Evolutionary conservation across 2,329 filamentous ascomycete species (phyloP).

Genomic region (Fusarium duplospermum): DNA sequence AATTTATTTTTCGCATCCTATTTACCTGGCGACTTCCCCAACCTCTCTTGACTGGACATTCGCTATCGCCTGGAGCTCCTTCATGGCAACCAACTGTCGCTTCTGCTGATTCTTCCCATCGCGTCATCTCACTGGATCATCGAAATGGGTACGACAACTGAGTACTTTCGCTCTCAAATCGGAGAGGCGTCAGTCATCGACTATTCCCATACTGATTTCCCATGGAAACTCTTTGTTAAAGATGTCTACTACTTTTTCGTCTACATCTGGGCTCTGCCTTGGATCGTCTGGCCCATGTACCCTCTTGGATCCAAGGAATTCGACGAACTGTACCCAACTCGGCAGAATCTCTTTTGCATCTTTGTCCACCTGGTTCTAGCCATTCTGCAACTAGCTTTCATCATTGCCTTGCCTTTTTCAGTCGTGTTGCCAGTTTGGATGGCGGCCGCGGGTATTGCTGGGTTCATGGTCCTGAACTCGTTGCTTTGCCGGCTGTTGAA

Average conservation of each 20-base stretch:
- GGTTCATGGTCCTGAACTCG: constrained; percentile 63
- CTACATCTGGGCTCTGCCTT: constrained; percentile 68
- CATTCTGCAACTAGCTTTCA: constrained; percentile 69
- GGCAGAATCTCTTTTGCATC: constrained; percentile 67
- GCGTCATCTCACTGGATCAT: not conserved
- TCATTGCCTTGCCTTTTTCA: constrained; percentile 67
- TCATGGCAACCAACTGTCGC: constrained; percentile 1
- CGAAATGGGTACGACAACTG: constrained; percentile 52
- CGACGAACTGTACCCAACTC: constrained; percentile 73
- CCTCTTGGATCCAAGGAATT: constrained; percentile 65
- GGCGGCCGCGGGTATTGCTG: constrained; percentile 51
- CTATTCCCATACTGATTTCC: constrained; percentile 70
- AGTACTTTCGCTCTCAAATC: constrained; percentile 69
- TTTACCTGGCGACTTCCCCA: not conserved
- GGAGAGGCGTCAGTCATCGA: constrained; percentile 68
- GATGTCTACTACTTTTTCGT: constrained; percentile 68
- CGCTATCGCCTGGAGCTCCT: not conserved
- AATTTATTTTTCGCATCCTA: not conserved
- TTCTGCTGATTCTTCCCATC: not conserved
- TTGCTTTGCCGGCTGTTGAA: constrained; percentile 64
- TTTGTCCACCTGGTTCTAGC: constrained; percentile 68
- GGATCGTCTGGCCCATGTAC: constrained; percentile 68
- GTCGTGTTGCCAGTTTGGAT: constrained; percentile 62
- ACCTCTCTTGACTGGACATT: not conserved
- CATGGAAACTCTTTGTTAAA: constrained; percentile 61